Evolutionary conservation across 192 early-diverging fungal genomes (phyloP), one percentile per base, ranked within the genome.

Genomic region (Umbelopsis sp.): DNA sequence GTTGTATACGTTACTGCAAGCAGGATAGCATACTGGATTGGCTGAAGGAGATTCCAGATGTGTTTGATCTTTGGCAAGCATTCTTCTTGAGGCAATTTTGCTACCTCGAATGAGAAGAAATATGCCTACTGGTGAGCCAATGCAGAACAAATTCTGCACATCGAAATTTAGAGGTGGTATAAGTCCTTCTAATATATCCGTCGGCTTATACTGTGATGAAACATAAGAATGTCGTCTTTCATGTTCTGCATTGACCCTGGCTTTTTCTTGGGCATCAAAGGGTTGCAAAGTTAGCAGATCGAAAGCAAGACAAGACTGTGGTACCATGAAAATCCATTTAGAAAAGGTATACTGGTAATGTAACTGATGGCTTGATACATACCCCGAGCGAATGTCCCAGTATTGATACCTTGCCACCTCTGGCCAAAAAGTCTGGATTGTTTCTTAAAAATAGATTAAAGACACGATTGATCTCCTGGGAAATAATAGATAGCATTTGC

Each of bases 121-220:
- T 8, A 92, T 69, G 2, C 90, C 92, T 18, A 93, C 84, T 7
- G 92, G 92, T 12, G 89, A 91, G 46, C 92, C 92, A 9, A 91
- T 76, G 16, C 84, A 85, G 27, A 92, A 93, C 48, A 93, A 81
- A 49, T 86, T 87, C 21, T 87, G 78, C 15, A 93, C 89, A 4
- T 76, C 55, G 67, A 93, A 93, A 51, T 87, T 78, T 4, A 93
- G 81, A 68, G 79, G 82, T 71, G 55, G 30, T 4, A 61, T 30
- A 4, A 12, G 13, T 8, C 33, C 55, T 4, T 22, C 55, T 16
- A 61, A 66, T 74, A 35, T 67, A 48, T 47, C 73, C 74, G 9
- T 33, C 6, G 9, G 18, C 1, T 35, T 61, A 30, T 71, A 15
- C 66, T 58, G 12, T 76, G 35, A 61, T 4, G 55, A 61, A 16